A percentile compares a stretch with the other conserved stretches of the same genome.
Evolutionary conservation across 2,329 filamentous ascomycete genomes (phyloP).

Genomic region (Fusarium paranaense): DNA sequence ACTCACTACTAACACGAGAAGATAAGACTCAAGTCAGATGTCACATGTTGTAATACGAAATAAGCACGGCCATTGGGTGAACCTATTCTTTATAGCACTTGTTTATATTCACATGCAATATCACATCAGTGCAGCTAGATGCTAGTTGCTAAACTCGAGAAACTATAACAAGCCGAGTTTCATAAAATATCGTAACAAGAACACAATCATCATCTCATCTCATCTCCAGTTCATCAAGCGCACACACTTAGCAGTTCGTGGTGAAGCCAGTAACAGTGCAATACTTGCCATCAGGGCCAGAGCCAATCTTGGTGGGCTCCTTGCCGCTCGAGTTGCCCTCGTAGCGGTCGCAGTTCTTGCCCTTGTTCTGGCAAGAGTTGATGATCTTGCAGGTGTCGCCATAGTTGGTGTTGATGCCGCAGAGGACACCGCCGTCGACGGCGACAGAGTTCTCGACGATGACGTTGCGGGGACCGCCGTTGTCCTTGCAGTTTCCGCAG

Average conservation of each 20-base stretch:
- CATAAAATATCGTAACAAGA: background rate
- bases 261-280: conserved; percentile 26
- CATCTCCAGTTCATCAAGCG: background rate
- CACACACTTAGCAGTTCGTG: conserved; percentile 26
- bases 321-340: conserved; percentile 33
- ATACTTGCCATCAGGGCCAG: conserved; percentile 37
- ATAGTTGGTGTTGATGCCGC: conserved; percentile 44
- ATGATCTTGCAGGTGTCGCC: conserved; percentile 41
- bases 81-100: background rate
- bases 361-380: conserved; percentile 36
- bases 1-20: background rate
- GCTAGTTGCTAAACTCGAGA: background rate
- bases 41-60: background rate
- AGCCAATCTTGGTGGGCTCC: conserved; percentile 41
- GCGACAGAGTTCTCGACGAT: conserved; percentile 36
- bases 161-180: background rate
- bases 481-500: conserved; percentile 55
- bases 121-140: background rate
- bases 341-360: conserved; percentile 38
- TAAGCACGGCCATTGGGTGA: background rate
- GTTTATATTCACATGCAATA: background rate
- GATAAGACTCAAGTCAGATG: background rate
- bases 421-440: conserved; percentile 37
- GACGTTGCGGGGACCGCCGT: conserved; percentile 35
- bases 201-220: background rate